These are phyloP conservation scores for Pseudozyma pruni DNA, from an alignment of 1,284 basidiomycete species.

Conservation along the genomic window DNA sequence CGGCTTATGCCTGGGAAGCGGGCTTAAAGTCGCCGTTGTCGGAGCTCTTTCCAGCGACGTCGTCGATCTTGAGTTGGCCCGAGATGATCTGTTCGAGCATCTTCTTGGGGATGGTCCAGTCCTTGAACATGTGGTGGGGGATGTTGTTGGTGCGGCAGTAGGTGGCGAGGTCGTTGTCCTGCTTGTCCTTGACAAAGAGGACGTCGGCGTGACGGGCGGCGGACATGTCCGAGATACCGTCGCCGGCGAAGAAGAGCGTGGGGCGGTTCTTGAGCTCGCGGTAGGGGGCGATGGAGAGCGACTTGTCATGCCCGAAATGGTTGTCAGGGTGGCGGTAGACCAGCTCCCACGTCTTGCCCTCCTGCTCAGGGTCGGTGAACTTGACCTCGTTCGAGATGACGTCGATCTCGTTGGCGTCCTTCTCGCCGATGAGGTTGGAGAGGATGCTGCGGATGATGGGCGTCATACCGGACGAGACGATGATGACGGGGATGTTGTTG, in stretches of 20 bases:
- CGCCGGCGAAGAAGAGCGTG: conserved; percentile 66
- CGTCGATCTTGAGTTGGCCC: conserved; percentile 49
- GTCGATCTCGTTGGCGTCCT: conserved; percentile 66
- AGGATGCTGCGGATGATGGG: conserved; percentile 67
- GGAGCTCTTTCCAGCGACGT: conserved; percentile 45
- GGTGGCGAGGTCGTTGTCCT: conserved; percentile 66
- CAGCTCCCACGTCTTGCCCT: conserved; percentile 64
- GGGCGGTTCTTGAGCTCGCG: conserved; percentile 63
- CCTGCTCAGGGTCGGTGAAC: conserved; percentile 64
- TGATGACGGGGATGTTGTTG: conserved; percentile 65
- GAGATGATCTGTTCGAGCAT: conserved; percentile 57
- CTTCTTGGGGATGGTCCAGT: conserved; percentile 64
- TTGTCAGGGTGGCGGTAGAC: conserved; percentile 67
- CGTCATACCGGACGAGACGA: conserved; percentile 66
- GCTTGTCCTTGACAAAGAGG: conserved; percentile 67
- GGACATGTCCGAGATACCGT: conserved; percentile 68
- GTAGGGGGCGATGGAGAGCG: conserved; percentile 64
- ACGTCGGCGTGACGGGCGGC: conserved; percentile 67
- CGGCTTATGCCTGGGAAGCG: conserved; percentile 12
- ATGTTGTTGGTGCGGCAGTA: conserved; percentile 65
- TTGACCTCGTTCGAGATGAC: conserved; percentile 67
- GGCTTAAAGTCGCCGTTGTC: conserved; percentile 43
- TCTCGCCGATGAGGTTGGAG: conserved; percentile 66
- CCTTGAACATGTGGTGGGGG: conserved; percentile 64
- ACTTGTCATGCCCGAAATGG: conserved; percentile 67